Evolutionary conservation across 208 protist genomes (phyloP).

Genomic region (Tritrichomonas musculus): DNA sequence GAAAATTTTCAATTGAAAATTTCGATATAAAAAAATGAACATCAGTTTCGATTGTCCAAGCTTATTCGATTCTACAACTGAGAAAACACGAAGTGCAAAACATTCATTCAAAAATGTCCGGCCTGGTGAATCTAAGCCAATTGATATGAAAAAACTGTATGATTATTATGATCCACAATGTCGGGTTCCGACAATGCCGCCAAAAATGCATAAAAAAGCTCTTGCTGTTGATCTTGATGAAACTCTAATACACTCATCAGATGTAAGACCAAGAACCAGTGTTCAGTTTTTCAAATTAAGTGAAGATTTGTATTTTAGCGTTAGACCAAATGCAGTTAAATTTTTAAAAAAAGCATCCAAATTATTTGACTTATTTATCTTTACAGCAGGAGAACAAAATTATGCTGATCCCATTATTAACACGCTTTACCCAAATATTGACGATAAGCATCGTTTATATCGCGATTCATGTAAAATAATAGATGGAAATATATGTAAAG

Average conservation of each 20-base stretch:
- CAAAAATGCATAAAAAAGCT: not conserved
- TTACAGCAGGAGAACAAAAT: not conserved
- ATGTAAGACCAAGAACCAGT: not conserved
- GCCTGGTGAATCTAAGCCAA: too few species aligned
- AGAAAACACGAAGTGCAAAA: too few species aligned
- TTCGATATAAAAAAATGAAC: too few species aligned
- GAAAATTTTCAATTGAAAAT: too few species aligned
- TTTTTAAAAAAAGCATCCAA: not conserved
- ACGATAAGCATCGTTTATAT: not conserved
- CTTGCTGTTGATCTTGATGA: conserved; percentile 6
- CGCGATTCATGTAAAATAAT: not conserved
- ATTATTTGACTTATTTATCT: not conserved
- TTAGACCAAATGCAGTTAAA: not conserved
- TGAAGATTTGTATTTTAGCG: not conserved
- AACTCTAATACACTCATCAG: not conserved
- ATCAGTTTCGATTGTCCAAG: too few species aligned
- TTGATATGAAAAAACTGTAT: too few species aligned
- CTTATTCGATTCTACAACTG: too few species aligned
- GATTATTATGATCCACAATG: too few species aligned
- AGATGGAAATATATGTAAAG: not conserved
- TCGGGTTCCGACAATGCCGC: not conserved
- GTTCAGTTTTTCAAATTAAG: not conserved
- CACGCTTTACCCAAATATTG: not conserved
- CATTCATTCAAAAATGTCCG: too few species aligned
- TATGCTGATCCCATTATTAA: not conserved